Percentiles rank a stretch among this genome's conserved stretches.
phyloP scores from a whole-genome alignment of 2,329 filamentous ascomycete species.

The Fusarium pininemorale region DNA sequence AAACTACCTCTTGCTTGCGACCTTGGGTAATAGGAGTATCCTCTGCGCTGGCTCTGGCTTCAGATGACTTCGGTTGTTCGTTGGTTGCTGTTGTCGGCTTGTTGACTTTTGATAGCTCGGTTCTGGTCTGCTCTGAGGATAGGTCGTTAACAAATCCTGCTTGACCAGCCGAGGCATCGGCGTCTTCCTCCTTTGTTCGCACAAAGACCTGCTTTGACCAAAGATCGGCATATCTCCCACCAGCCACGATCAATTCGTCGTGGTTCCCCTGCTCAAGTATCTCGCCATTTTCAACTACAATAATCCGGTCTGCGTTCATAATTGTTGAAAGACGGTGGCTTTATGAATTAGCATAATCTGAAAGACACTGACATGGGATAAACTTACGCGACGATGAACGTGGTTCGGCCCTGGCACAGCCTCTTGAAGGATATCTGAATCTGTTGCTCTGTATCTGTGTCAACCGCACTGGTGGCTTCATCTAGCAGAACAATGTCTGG shows the following conservation, averaged over 20 bases:
- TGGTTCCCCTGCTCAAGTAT: conserved; percentile 73
- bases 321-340: conserved; percentile 77
- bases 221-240: conserved; percentile 70
- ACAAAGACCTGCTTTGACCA: conserved; percentile 72
- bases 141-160: conserved; percentile 49
- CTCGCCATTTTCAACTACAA: conserved; percentile 70
- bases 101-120: conserved; percentile 49
- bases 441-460: conserved; percentile 73
- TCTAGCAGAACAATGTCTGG: conserved; percentile 81
- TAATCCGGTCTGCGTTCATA: conserved; percentile 73
- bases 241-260: conserved; percentile 63
- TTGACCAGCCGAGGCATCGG: conserved; percentile 35
- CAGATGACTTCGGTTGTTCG: conserved; percentile 38
- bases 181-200: conserved; percentile 55
- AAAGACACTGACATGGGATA: not conserved
- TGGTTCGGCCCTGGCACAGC: conserved; percentile 69
- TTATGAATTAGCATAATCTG: conserved; percentile 10
- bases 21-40: conserved; percentile 47
- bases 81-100: conserved; percentile 36
- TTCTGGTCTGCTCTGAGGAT: conserved; percentile 48
- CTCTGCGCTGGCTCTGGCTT: conserved; percentile 28
- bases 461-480: conserved; percentile 81
- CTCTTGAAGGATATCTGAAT: conserved; percentile 70
- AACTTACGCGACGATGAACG: conserved; percentile 70
- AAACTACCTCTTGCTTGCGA: conserved; percentile 61